Evolutionary conservation across 805 yeast genomes (phyloP).

Genomic region (Torulaspora microellipsoides): DNA sequence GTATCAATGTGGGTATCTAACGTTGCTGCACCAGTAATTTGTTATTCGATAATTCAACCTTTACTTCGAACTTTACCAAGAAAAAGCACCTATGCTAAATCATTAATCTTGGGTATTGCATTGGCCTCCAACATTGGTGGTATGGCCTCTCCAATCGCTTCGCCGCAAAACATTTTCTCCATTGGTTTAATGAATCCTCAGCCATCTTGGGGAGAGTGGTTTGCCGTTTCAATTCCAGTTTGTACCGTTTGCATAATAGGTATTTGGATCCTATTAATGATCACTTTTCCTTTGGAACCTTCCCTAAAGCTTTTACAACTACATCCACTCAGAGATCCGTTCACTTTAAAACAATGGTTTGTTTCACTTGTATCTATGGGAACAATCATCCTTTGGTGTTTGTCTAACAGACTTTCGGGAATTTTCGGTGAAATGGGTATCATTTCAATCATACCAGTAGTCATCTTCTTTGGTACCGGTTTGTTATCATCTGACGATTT

Average conservation of each 20-base stretch:
- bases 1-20: conserved; percentile 94
- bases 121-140: conserved; percentile 92
- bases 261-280: conserved; percentile 68
- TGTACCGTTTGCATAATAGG: conserved; percentile 55
- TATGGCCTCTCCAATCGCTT: conserved; percentile 95
- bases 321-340: conserved; percentile 58
- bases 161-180: conserved; percentile 94
- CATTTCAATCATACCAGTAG: conserved; percentile 81
- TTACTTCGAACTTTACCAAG: conserved; percentile 77
- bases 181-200: conserved; percentile 81
- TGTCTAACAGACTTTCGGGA: conserved; percentile 67
- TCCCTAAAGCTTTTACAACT: conserved; percentile 44
- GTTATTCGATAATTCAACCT: conserved; percentile 89
- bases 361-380: conserved; percentile 59
- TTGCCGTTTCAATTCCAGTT: conserved; percentile 80
- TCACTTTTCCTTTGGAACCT: conserved; percentile 56
- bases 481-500: conserved; percentile 83
- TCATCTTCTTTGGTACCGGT: conserved; percentile 92
- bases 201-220: conserved; percentile 92
- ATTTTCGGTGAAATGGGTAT: conserved; percentile 96
- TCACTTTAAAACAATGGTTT: conserved; percentile 70
- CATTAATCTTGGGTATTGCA: conserved; percentile 86
- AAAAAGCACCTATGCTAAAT: conserved; percentile 71
- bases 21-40: conserved; percentile 94
- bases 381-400: conserved; percentile 87